A percentile compares a stretch with the other conserved stretches of the same genome.
Evolutionary conservation across 2,329 filamentous ascomycete genomes (phyloP).

Genomic region (Epichloe gansuensis): DNA sequence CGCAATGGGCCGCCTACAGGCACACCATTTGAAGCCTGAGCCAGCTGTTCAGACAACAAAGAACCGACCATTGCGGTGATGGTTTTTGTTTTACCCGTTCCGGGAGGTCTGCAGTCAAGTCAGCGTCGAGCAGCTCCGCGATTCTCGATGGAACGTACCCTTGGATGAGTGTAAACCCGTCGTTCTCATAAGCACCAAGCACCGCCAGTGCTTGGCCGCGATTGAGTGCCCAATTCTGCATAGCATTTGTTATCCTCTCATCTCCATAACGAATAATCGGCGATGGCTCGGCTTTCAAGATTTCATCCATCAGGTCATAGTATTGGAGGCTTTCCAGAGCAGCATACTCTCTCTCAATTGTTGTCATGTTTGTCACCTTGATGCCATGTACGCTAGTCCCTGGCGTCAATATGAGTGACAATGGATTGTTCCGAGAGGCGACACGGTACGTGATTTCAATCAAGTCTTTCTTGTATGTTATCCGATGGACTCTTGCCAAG

Average conservation of each 20-base stretch:
- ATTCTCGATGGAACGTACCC: constrained; percentile 39
- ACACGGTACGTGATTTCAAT: constrained; percentile 81
- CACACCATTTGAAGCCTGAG: constrained; percentile 20
- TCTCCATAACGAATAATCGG: constrained; percentile 74
- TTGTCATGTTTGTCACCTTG: constrained; percentile 86
- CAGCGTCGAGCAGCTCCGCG: constrained; percentile 13
- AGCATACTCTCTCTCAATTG: constrained; percentile 90
- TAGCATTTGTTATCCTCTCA: constrained; percentile 54
- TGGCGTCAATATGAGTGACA: constrained; percentile 52
- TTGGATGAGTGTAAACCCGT: constrained; percentile 93
- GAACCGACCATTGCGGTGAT: constrained; percentile 94
- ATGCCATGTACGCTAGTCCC: constrained; percentile 59
- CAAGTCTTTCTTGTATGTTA: constrained; percentile 66
- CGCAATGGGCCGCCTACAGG: constrained; percentile 20
- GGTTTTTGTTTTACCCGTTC: constrained; percentile 96
- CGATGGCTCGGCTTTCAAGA: constrained; percentile 79
- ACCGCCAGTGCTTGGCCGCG: constrained; percentile 83
- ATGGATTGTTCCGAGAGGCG: constrained; percentile 51
- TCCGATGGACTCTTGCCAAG: constrained; percentile 70
- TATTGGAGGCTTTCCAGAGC: constrained; percentile 84
- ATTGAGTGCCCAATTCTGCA: constrained; percentile 74
- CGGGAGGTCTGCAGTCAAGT: constrained; percentile 55
- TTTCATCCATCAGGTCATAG: constrained; percentile 91
- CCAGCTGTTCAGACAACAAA: constrained; percentile 35
- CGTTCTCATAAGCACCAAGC: constrained; percentile 84